These are phyloP conservation scores for Juglanconis juglandina DNA, from an alignment of 2,329 filamentous ascomycete genomes.

Conservation along the genomic window DNA sequence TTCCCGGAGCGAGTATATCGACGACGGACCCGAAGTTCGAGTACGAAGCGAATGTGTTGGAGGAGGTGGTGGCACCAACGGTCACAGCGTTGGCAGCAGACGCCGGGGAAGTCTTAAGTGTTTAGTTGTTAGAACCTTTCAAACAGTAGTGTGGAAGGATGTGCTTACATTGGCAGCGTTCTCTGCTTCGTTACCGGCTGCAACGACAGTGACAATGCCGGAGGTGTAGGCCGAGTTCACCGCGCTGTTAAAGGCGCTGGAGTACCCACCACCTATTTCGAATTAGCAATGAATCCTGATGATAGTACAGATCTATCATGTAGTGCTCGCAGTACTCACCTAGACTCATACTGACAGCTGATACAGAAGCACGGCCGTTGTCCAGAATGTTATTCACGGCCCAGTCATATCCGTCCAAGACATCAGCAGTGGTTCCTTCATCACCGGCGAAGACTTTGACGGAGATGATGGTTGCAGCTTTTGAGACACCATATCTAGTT, in stretches of 20 bases:
- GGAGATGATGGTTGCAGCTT: conserved; percentile 27
- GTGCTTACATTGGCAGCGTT: conserved; percentile 25
- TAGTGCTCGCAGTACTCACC: background rate
- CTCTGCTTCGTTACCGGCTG: conserved; percentile 38
- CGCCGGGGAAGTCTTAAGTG: conserved; percentile 29
- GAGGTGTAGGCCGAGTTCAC: conserved; percentile 20
- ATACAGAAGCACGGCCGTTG: background rate
- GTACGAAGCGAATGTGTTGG: conserved; percentile 33
- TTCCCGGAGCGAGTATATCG: conserved; percentile 45
- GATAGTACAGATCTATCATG: too few relatives aligned
- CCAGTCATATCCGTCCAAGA: conserved; percentile 24
- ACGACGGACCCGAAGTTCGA: conserved; percentile 44
- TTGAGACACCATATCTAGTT: conserved; percentile 30
- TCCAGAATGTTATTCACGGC: conserved; percentile 22
- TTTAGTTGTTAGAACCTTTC: background rate
- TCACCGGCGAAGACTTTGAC: conserved; percentile 29
- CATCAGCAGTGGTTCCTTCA: conserved; percentile 4
- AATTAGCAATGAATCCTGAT: background rate
- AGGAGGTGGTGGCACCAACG: conserved; percentile 35
- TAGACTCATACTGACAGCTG: conserved; percentile 15
- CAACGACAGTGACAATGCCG: conserved; percentile 28
- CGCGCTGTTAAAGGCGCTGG: conserved; percentile 32
- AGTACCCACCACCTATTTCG: background rate
- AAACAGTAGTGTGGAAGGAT: background rate
- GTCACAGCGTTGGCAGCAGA: conserved; percentile 37